Conservation (phyloP, 192 early-diverging fungal genomes). For the Coemansia sp. region DNA sequence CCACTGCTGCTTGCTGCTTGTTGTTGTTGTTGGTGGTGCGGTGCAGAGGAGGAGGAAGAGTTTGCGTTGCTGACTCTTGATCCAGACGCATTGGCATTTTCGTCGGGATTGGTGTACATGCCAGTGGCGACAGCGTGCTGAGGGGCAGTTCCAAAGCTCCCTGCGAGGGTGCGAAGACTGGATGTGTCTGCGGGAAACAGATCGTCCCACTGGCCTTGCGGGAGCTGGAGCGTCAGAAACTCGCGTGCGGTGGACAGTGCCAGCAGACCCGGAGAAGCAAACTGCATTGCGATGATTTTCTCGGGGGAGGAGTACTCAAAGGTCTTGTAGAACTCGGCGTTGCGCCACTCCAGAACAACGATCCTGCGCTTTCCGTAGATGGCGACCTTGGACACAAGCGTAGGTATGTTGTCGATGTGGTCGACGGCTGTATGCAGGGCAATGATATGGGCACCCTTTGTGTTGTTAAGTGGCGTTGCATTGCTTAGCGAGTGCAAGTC, state of each 20-base stretch:
- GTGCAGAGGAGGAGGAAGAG: too few relatives aligned
- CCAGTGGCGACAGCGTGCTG: too few relatives aligned
- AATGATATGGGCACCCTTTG: slow-evolving; percentile 75
- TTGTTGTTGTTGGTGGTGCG: too few relatives aligned
- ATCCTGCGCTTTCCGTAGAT: slow-evolving; percentile 72
- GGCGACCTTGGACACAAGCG: slow-evolving; percentile 70
- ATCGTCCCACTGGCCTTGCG: slow-evolving; percentile 50
- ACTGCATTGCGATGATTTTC: slow-evolving; percentile 71
- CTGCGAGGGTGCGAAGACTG: slow-evolving; percentile 46
- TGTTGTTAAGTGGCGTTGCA: slow-evolving; percentile 65
- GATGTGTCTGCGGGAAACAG: slow-evolving; percentile 51
- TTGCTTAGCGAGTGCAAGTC: slow-evolving; percentile 71
- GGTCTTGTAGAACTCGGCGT: slow-evolving; percentile 69
- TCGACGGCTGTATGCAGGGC: slow-evolving; percentile 73
- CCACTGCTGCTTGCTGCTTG: too few relatives aligned
- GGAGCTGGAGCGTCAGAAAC: slow-evolving; percentile 54
- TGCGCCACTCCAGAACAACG: slow-evolving; percentile 72
- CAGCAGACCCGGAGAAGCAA: slow-evolving; percentile 69
- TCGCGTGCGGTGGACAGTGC: slow-evolving; percentile 47
- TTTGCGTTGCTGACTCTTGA: background rate
- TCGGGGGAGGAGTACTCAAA: slow-evolving; percentile 74
- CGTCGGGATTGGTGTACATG: slow-evolving; percentile 6
- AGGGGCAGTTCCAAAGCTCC: slow-evolving; percentile 12
- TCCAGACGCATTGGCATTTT: background rate
- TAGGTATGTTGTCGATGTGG: slow-evolving; percentile 63